Percentiles rank a stretch among this genome's conserved stretches.
These are phyloP conservation scores for Colletotrichum liaoningense DNA, from an alignment of 2,329 filamentous ascomycete species.

Conservation along the genomic window DNA sequence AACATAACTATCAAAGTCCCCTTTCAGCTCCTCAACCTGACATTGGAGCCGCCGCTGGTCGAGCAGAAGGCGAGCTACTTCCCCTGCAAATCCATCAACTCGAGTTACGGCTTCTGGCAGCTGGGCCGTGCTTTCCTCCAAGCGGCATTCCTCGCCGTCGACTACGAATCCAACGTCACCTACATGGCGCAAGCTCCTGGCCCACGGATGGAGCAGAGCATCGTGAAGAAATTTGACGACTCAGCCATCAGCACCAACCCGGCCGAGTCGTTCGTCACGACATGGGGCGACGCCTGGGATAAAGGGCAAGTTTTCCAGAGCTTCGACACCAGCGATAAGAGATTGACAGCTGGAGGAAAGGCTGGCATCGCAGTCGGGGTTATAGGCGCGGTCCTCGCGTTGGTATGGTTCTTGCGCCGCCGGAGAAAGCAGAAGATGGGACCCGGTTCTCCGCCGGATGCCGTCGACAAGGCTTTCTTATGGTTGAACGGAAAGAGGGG, in stretches of 20 bases:
- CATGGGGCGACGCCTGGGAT: slow-evolving; percentile 9
- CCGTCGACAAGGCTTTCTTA: not conserved
- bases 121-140: slow-evolving; percentile 39
- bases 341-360: not conserved
- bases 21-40: slow-evolving; percentile 52
- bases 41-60: slow-evolving; percentile 49
- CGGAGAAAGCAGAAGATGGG: not conserved
- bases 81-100: slow-evolving; percentile 34
- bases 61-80: slow-evolving; percentile 37
- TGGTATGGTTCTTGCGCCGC: not conserved
- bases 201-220: slow-evolving; percentile 26
- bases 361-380: not conserved
- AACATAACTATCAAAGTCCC: slow-evolving; percentile 57
- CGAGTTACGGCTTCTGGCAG: slow-evolving; percentile 4
- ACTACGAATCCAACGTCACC: slow-evolving; percentile 32
- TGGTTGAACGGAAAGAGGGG: not conserved
- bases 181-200: slow-evolving; percentile 39
- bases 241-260: not conserved
- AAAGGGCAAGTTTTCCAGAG: not conserved
- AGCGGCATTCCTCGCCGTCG: slow-evolving; percentile 35
- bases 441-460: not conserved
- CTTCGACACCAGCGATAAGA: not conserved
- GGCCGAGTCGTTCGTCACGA: not conserved
- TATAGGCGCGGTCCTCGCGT: not conserved
- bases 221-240: slow-evolving; percentile 17